Base-by-base conservation (phyloP, 2,329 filamentous ascomycete species). In the Hypoxylon sp. region DNA sequence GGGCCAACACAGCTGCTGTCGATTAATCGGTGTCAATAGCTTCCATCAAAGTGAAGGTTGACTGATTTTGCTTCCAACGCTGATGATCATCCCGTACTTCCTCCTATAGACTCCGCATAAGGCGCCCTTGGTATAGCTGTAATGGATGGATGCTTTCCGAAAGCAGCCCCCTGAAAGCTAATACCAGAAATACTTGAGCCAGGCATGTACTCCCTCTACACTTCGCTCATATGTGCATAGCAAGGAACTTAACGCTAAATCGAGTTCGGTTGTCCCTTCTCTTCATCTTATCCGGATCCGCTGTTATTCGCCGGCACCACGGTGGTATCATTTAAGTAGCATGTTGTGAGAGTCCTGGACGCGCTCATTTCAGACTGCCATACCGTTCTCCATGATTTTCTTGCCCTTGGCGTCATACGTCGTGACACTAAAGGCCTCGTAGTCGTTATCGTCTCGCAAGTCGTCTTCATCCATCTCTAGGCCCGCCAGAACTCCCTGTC, bases 391-490 rank as follows among this genome's bases (percentile, higher is more conserved):
- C 57, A 73, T 64, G 2, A 78, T 55, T 62, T 77, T 77, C 50
- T 72, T 73, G 13, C 78, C 79, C 25, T 73, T 74, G 3, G 40
- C 17, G 35, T 80, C 76, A 42, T 80, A 81, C 0, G 78, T 75
- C 2, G 77, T 74, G 49, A 79, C 75, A 51, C 79, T 81, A 64
- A 81, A 82, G 2, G 77, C 74, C 46, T 77, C 76, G 53, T 74
- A 77, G 56, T 81, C 80, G 27, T 78, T 74, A 2, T 76, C 70
- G 27, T 78, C 78, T 14, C 70, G 66, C 14, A 79, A 50, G 40
- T 78, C 77, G 1, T 75, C 74, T 56, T 76, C 72, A 14, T 78
- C 73, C 50, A 79, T 64, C 6, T 77, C 71, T 0, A 76, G 27
- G 4, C 72, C 75, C 7, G 66, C 72, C 13, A 79, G 74, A 20